phyloP scores from a whole-genome alignment of 2,329 filamentous ascomycete species.

The Sporothrix inflata region DNA sequence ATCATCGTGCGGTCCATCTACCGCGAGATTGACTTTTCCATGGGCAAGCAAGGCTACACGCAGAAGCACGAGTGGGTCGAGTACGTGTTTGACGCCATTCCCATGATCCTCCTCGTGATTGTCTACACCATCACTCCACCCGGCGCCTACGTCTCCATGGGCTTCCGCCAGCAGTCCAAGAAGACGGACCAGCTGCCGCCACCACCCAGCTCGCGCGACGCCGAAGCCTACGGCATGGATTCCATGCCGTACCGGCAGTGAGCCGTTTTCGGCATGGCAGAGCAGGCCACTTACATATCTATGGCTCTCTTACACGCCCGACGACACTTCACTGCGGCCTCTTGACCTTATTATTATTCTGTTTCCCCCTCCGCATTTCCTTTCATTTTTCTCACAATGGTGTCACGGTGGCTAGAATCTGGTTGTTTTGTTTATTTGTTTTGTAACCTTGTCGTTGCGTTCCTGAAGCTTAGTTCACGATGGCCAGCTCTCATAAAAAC shows the following conservation, averaged over 20 bases:
- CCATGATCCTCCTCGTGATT: constrained; percentile 38
- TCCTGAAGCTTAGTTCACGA: background rate
- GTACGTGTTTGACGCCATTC: constrained; percentile 42
- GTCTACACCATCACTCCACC: constrained; percentile 40
- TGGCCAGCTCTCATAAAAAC: background rate
- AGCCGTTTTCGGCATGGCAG: background rate
- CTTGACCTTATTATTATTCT: background rate
- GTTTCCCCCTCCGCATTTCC: background rate
- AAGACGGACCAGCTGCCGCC: constrained; percentile 15
- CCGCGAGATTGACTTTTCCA: constrained; percentile 40
- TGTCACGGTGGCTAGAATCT: background rate
- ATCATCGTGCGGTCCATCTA: constrained; percentile 42
- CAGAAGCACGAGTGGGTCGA: constrained; percentile 37
- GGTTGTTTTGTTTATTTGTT: background rate
- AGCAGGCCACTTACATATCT: background rate
- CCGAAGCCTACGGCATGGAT: constrained; percentile 20
- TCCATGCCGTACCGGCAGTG: background rate
- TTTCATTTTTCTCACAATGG: background rate
- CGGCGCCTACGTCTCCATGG: constrained; percentile 42
- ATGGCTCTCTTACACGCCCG: background rate
- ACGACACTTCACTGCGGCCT: background rate
- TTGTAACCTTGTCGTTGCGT: background rate
- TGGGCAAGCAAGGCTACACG: constrained; percentile 36
- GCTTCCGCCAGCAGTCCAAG: constrained; percentile 38
- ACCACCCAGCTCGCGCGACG: background rate